Evolutionary conservation across 2,329 filamentous ascomycete species (phyloP), one percentile per base, ranked within the genome.

Genomic region (Thermothelomyces thermophilus): DNA sequence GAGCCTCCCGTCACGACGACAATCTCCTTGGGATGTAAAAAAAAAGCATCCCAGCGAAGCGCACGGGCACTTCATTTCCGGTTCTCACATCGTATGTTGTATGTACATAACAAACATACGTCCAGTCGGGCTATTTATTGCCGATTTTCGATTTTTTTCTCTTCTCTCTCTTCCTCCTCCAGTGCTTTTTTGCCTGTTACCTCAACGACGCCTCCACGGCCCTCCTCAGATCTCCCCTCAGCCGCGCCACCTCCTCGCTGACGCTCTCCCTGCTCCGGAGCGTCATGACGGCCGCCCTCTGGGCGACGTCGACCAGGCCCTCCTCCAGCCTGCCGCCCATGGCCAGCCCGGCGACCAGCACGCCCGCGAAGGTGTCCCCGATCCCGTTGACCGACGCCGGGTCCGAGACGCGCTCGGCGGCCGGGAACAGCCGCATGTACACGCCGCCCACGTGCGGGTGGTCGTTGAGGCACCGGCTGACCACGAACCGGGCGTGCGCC

Each of bases 321-420:
- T 82, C 68, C 51, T 82, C 68, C 52, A 79, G 64, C 53, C 69
- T 69, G 3, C 73, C 75, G 0, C 76, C 76, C 60, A 75, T 78
- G 0, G 83, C 82, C 57, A 97, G 65, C 0, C 87, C 88, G 1
- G 89, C 85, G n/a, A 95, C 72, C 49, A 96, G 60, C 13, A 90
- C 85, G 0, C 91, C 93, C 8, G 94, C 73, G 65, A 97, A 90
- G 0, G 93, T 96, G 68, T 98, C 93, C 0, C 93, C 93, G 2
- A 89, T 90, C 0, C 91, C 93, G 64, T 97, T 97, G 9, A 97
- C 91, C 41, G 89, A 95, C 1, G 91, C 82, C 1, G 95, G 75
- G 22, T 93, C 81, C 17, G 77, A 69, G 0, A 95, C 75, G 14
- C 72, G 69, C 63, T 86, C 82, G 1, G 78, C 79, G 0, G 86